Evolutionary conservation across 352 stramenopile genomes (phyloP).

Genomic region (Phytophthora hybrid): DNA sequence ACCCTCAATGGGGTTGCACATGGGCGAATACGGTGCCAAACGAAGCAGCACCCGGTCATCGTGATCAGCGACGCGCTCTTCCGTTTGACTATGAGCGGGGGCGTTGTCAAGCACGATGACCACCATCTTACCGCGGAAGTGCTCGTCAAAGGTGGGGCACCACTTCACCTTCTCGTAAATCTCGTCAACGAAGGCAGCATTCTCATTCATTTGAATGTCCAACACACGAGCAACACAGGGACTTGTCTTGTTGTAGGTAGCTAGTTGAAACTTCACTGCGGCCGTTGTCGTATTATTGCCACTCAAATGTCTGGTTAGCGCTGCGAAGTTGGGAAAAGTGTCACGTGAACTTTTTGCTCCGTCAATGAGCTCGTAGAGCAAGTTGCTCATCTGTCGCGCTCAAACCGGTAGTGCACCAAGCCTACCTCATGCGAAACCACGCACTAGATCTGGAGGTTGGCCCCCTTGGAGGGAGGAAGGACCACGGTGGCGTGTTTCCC

Average conservation of each 20-base stretch:
- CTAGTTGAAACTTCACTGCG: too few species aligned
- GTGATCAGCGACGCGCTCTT: constrained; percentile 4
- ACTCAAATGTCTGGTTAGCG: too few species aligned
- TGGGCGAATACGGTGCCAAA: constrained; percentile 12
- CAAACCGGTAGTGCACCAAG: neutral
- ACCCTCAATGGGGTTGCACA: constrained; percentile 28
- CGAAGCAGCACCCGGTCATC: constrained; percentile 17
- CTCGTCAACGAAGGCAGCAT: constrained; percentile 3
- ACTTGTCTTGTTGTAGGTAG: too few species aligned
- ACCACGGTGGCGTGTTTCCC: neutral
- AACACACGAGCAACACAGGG: too few species aligned
- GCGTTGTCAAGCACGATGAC: constrained; percentile 11
- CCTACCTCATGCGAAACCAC: neutral
- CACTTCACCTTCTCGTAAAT: neutral
- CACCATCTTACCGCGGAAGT: neutral
- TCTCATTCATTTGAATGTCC: constrained; percentile 3
- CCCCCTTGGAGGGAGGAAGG: neutral
- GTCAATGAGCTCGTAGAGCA: too few species aligned
- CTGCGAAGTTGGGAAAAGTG: too few species aligned
- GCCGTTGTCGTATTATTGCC: too few species aligned
- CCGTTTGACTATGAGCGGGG: constrained; percentile 10
- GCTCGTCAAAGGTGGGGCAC: neutral
- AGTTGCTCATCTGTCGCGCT: neutral
- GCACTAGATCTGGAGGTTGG: constrained; percentile 4
- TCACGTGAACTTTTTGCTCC: too few species aligned